Base-by-base conservation (phyloP, 1,139 yeast species). In the Taiozyma sp. region DNA sequence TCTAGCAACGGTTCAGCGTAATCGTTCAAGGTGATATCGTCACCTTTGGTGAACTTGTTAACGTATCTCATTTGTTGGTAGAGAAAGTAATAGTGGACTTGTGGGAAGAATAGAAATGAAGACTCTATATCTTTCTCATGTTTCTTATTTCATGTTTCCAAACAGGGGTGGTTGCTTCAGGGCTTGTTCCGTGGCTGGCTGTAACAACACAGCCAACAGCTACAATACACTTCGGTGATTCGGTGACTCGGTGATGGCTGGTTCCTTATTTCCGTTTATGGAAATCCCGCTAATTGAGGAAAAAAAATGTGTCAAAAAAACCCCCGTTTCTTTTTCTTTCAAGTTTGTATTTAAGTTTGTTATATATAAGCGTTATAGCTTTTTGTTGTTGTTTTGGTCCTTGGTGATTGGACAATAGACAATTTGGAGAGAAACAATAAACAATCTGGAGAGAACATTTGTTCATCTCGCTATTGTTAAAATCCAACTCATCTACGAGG, bases 11-110 rank as follows among this genome's bases (percentile, higher is more conserved):
- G 22, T 4, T 57, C 57, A 19, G 52, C 24, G 12, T 58, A 34
- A 36, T 61, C 64, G 12, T 47, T 41, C 12, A 51, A 48, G 7
- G 63, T 57, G 54, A 61, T 61, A 1, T 51, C 48, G 22, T 61
- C 65, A 23, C 60, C 63, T n/a, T 28, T 38, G 46, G 48, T 58
- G 43, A 54, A 55, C 49, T 59, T 57, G 44, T 58, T 54, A 2
- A 51, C 44, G 48, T 61, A 61, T 53, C 62, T 59, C 65, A 61
- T n/a, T 61, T 2, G 24, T 10, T 16, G 24, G 40, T 8, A 36
- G 39, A n/a, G 7, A 8, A 8, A 19, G 39, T 10, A 28, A 3
- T 9, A 13, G 4, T 13, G 34, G 10, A 5, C 4, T 13, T 30
- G 34, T 12, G 34, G n/a, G 34, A 34, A n/a, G 16, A 34, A 14